These are phyloP conservation scores for Zymoseptoria brevis DNA, from an alignment of 2,329 filamentous ascomycete species.

Conservation along the genomic window DNA sequence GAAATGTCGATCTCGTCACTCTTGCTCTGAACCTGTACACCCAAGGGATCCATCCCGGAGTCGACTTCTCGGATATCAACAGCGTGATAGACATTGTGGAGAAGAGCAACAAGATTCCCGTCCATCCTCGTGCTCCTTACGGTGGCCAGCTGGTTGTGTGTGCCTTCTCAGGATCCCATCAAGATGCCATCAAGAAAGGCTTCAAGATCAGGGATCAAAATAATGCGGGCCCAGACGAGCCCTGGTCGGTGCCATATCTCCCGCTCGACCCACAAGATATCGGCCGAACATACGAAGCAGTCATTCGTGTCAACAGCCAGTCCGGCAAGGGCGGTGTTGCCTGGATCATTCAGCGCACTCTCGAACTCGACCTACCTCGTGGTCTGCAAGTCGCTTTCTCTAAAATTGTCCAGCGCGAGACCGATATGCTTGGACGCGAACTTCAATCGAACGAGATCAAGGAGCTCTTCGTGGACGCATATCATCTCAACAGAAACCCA, in stretches of 20 bases:
- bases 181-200: slow-evolving; percentile 91
- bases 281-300: slow-evolving; percentile 91
- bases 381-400: slow-evolving; percentile 88
- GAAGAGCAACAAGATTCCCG: slow-evolving; percentile 86
- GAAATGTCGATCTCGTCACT: slow-evolving; percentile 91
- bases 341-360: slow-evolving; percentile 83
- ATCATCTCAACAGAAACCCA: slow-evolving; percentile 75
- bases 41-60: slow-evolving; percentile 72
- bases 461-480: slow-evolving; percentile 77
- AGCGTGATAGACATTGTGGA: slow-evolving; percentile 83
- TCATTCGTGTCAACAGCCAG: slow-evolving; percentile 96
- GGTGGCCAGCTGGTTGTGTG: slow-evolving; percentile 86
- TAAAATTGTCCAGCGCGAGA: slow-evolving; percentile 72
- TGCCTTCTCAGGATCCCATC: slow-evolving; percentile 85
- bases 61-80: slow-evolving; percentile 88
- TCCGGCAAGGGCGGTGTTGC: slow-evolving; percentile 90
- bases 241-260: slow-evolving; percentile 84
- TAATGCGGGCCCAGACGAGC: slow-evolving; percentile 53
- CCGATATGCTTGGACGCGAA: slow-evolving; percentile 76
- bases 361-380: slow-evolving; percentile 86
- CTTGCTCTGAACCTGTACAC: slow-evolving; percentile 91
- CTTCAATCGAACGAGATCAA: slow-evolving; percentile 77
- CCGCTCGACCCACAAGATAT: slow-evolving; percentile 90
- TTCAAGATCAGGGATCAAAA: slow-evolving; percentile 62
- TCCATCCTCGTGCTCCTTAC: slow-evolving; percentile 84